Base-by-base conservation (phyloP, 1,139 yeast genomes). In the Debaryomyces robertsiae region DNA sequence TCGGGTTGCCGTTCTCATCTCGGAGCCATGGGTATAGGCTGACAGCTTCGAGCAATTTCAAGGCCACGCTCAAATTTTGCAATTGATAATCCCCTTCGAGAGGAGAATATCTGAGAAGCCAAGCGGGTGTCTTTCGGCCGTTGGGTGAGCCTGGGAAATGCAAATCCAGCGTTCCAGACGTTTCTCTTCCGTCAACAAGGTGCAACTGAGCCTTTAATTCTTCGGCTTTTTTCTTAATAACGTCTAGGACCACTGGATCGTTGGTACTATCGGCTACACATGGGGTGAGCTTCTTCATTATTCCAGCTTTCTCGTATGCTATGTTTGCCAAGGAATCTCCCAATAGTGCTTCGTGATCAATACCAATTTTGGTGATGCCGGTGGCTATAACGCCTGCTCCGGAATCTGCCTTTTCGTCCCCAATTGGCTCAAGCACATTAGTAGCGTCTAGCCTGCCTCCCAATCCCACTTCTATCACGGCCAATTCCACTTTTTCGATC, bases 401-500 rank as follows among this genome's bases (percentile, higher is more conserved):
- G 25, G 31, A 6, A 30, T 32, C 24, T 3, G 47, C 29, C 6
- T 9, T 55, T 3, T 27, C 19, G 22, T 14, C 37, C 24, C 43
- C 54, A 36, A 40, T 76, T 40, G 47, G 82, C 11, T 47, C 48
- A 25, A 73, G 53, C 2, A 69, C 87, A 63, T 91, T 91, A 0
- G 98, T 91, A 1, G 97, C 90, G 62, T 91, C 98, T 27, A 82
- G 60, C 30, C 87, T 60, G 0, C 98, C 98, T 2, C 98, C 98
- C 5, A 91, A 67, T 0, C 98, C 98, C 2, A 89, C 96, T 57
- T 91, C 98, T 24, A 91, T 65, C 1, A 90, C 78, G 1, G 95
- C 96, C 47, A 85, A 63, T 27, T 82, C 81, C 2, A 89, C 84
- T 9, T 71, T 62, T 36, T 74, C 73, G 6, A 73, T 56, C 35